A percentile compares a stretch with the other conserved stretches of the same genome.
Evolutionary conservation across 2,329 filamentous ascomycete species (phyloP).

Genomic region (Colletotrichum zoysiae): DNA sequence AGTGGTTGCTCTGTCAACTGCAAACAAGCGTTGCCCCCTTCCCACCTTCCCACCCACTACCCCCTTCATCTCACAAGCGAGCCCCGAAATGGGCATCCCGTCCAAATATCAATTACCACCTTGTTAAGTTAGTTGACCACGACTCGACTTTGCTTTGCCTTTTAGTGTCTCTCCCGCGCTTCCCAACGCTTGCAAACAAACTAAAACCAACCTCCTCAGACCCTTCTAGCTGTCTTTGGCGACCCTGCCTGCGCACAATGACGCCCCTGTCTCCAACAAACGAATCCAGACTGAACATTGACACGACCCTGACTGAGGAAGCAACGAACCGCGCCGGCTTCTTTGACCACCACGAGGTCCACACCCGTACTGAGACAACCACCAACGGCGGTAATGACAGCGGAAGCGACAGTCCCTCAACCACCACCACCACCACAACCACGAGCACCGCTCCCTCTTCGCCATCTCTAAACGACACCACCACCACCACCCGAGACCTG

Average conservation of each 20-base stretch:
- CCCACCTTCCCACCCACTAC: conserved; percentile 16
- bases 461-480: conserved; percentile 49
- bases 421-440: conserved; percentile 40
- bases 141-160: background rate
- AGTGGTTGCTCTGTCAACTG: conserved; percentile 41
- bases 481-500: conserved; percentile 52
- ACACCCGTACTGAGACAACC: conserved; percentile 46
- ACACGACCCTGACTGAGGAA: conserved; percentile 41
- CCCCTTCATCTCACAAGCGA: conserved; percentile 43
- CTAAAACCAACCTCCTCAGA: conserved; percentile 2
- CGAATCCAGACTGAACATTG: conserved; percentile 54
- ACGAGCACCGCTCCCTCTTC: conserved; percentile 41
- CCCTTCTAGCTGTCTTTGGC: conserved; percentile 13
- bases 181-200: conserved; percentile 13
- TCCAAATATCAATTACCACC: conserved; percentile 33
- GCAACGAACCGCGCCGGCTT: conserved; percentile 46
- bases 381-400: conserved; percentile 39
- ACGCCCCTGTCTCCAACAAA: conserved; percentile 56
- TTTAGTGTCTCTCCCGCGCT: conserved; percentile 21
- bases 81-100: conserved; percentile 37
- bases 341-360: conserved; percentile 53
- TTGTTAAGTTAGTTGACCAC: conserved; percentile 34
- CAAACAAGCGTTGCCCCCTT: conserved; percentile 41
- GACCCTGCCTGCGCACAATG: conserved; percentile 47
- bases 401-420: conserved; percentile 38